These are phyloP conservation scores for Colletotrichum sp. DNA, from an alignment of 2,329 filamentous ascomycete species.

Conservation along the genomic window DNA sequence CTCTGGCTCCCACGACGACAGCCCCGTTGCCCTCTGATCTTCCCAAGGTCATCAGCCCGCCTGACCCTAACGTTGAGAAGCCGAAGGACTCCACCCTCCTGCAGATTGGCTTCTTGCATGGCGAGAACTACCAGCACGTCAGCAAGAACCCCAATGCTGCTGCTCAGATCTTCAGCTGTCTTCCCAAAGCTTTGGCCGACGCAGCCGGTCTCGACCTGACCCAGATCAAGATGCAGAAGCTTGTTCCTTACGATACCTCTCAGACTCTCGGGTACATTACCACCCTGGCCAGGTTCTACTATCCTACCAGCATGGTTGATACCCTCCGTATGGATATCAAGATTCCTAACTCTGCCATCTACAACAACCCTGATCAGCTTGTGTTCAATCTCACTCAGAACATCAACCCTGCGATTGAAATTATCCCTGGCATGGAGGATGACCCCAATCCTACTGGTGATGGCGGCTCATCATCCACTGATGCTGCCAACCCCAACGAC, in stretches of 20 bases:
- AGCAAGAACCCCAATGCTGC: constrained; percentile 73
- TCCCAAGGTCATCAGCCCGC: constrained; percentile 77
- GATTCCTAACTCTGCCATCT: constrained; percentile 74
- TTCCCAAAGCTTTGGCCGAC: constrained; percentile 73
- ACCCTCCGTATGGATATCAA: constrained; percentile 71
- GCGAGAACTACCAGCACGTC: constrained; percentile 85
- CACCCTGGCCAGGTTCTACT: constrained; percentile 71
- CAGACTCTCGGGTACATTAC: constrained; percentile 76
- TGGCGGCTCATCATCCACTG: constrained; percentile 37
- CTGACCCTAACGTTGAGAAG: constrained; percentile 54
- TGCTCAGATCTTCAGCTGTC: constrained; percentile 81
- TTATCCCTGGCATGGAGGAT: constrained; percentile 53
- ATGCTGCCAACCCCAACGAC: constrained; percentile 41
- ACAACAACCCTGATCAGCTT: constrained; percentile 70
- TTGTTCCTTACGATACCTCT: constrained; percentile 79
- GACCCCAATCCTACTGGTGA: constrained; percentile 42
- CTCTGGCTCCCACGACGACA: constrained; percentile 44
- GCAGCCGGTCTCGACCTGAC: constrained; percentile 60
- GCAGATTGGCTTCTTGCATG: constrained; percentile 83
- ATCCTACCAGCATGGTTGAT: constrained; percentile 73
- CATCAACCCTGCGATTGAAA: constrained; percentile 83
- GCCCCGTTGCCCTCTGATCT: constrained; percentile 68
- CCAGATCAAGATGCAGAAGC: constrained; percentile 69
- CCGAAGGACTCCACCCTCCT: constrained; percentile 73
- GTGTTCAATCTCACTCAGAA: constrained; percentile 75